Evolutionary conservation across 1,284 basidiomycete genomes (phyloP), one percentile per base, ranked within the genome.

Genomic region (Tetrapyrgos nigripes): DNA sequence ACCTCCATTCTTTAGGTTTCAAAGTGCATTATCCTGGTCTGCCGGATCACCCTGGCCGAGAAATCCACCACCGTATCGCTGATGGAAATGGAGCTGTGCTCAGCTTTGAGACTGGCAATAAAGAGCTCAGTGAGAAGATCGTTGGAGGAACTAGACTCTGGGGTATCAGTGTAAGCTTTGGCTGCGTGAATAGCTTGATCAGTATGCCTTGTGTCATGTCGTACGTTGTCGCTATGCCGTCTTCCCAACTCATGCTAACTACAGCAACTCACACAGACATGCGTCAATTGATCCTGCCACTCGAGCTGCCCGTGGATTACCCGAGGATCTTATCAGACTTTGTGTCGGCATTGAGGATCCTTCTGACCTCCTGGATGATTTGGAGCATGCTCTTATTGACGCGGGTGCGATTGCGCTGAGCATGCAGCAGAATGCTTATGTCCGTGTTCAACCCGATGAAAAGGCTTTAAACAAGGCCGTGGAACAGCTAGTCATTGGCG

Each of bases 161-260:
- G 96, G 95, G 97, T 31, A 98, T 99, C 70, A 95, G 92, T 63
- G 97, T 99, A 67, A 96, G 93, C 68, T 99, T 99, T 73, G 97
- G 97, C 29, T 96, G 94, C 66, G 96, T 99, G 66, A 99, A 99
- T 81, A 95, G 92, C 70, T 78, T 99, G 72, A 99, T 99, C 77
- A 96, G 94, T 67, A 99, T 99, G 97, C 97, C 97, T 46, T 99
- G 97, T 75, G 89, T 96, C 66, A 99, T 99, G 97, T 97, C 95
- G 95, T 97, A 76, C 78, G 94, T 87, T 67, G 40, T 58, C 48
- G 56, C 52, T 43, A 40, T 51, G 55, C 51, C 26, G 58, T 59
- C 50, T 23, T 14, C 29, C 49, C 29, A 61, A 53, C 55, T 50
- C 49, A 58, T 61, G 50, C 54, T 64, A 64, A 54, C 43, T 56